phyloP scores from a whole-genome alignment of 2,329 filamentous ascomycete species.

The Xylariaceae sp. region DNA sequence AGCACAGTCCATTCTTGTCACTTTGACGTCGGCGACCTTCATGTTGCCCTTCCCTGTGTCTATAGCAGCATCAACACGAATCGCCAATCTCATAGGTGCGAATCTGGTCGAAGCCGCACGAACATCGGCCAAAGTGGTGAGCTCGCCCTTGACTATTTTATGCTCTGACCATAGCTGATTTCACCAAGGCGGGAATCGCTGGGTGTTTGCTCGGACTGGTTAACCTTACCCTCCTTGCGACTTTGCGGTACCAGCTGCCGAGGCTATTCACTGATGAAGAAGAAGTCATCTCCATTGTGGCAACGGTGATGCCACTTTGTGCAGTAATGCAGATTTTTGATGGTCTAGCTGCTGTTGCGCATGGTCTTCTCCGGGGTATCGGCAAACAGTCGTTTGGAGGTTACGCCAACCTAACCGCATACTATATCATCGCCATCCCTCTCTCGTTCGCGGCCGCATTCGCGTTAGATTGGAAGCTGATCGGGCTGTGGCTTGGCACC shows the following conservation, averaged over 20 bases:
- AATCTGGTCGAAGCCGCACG: constrained; percentile 76
- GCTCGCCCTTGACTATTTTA: constrained; percentile 21
- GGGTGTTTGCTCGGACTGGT: constrained; percentile 70
- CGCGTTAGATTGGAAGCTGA: constrained; percentile 69
- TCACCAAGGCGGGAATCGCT: constrained; percentile 51
- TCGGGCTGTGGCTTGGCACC: constrained; percentile 78
- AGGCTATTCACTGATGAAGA: constrained; percentile 71
- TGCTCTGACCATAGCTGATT: constrained; percentile 1
- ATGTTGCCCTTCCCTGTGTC: constrained; percentile 90
- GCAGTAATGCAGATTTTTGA: constrained; percentile 91
- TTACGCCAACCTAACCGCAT: constrained; percentile 80
- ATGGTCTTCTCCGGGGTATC: constrained; percentile 80
- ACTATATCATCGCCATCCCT: constrained; percentile 83
- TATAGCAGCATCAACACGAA: constrained; percentile 81
- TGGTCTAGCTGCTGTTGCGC: constrained; percentile 71
- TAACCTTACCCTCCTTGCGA: constrained; percentile 68
- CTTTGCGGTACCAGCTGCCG: constrained; percentile 69
- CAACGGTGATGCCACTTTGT: constrained; percentile 70
- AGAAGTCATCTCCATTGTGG: constrained; percentile 65
- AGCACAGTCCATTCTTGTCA: constrained; percentile 81
- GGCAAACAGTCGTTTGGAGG: constrained; percentile 87
- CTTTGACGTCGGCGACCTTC: constrained; percentile 75
- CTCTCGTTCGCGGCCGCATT: constrained; percentile 78
- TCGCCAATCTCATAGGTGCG: constrained; percentile 90
- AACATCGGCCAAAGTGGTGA: constrained; percentile 71